Base-by-base conservation (phyloP, 768 basidiomycete species). In the Cystobasidium ongulense region DNA sequence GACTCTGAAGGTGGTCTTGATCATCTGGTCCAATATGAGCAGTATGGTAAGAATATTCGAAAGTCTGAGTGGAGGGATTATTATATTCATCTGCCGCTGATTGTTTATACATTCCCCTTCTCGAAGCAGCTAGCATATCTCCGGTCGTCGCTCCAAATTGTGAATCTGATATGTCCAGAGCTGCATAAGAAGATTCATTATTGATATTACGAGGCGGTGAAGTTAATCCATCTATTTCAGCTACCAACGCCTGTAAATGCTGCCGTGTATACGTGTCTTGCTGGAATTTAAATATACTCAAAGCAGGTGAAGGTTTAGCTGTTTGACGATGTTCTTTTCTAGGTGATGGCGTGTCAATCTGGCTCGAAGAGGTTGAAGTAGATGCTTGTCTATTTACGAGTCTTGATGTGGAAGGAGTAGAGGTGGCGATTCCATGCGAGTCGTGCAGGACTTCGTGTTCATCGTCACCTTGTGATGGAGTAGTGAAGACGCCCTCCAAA, bases 181-280 rank as follows among this genome's bases (percentile, higher is more conserved):
- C 59, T 38, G 29, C 74, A 71, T 27, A 75, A 29, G 72, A 74
- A 72, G 8, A 65, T 65, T 53, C 76, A 70, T 18, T 76, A 74
- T 41, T 75, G 33, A 2, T 66, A 21, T 27, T 52, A 0, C 38
- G 18, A 39, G 59, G 1, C 1, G 63, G 29, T 61, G 68, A 61
- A 50, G 63, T 64, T 59, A 67, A 50, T 64, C 57, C 78, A n/a
- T 91, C 92, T 74, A 97, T 94, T 1, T 92, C 91, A 77, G 96
- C 94, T 1, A 95, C 92, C 82, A 98, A 86, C 0, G 90, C 92
- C 1, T 91, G 92, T 52, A 98, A 86, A 79, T 96, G 92, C 25
- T 95, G 90, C 53, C 92, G 87, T 0, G 95, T 99, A 79, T 90
- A 94, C 0, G 95, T 97, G 81, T 99, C 95, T 79, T 97, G 98